Base-by-base conservation (phyloP, 1,139 yeast species). In the Blastobotrys niveus region DNA sequence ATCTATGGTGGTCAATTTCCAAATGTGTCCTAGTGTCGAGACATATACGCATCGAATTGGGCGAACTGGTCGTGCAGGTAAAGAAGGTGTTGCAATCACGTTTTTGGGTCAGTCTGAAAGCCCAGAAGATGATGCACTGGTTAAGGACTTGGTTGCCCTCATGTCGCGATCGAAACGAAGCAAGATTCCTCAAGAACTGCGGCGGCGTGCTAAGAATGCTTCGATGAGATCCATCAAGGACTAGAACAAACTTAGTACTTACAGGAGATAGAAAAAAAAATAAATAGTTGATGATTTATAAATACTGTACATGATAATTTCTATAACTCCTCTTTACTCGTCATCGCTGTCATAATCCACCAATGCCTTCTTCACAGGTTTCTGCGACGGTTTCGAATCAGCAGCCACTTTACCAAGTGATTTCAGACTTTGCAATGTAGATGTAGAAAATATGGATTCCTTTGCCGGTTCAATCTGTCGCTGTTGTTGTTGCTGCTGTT, bases 51-150 rank as follows among this genome's bases (percentile, higher is more conserved):
- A 91, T 63, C 73, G 97, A 59, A 84, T 91, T 45, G 98, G 98
- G 42, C 79, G 98, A 64, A 91, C 98, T 0, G 98, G 97, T 27
- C 76, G 98, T 60, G 96, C 96, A 0, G 97, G 96, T 1, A 77
- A 77, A 42, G 62, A 62, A 5, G 97, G 98, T 41, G 69, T 74
- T 6, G 83, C 96, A 12, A 68, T 79, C 24, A 82, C 96, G 0
- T 84, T 86, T 53, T 56, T 85, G 30, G 70, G 73, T 51, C 75
- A 74, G 18, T 74, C 74, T 19, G 75, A 74, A 19, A n/a, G n/a
- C n/a, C n/a, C n/a, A n/a, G 60, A 65, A 2, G 77, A 69, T 0
- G 61, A 65, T 2, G 77, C 69, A 0, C 64, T 79, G 1, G 70
- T 81, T 46, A 60, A 62, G 39, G 81, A 76, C 41, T 65, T 85